Conservation (phyloP, 2,329 filamentous ascomycete genomes). For the Boeremia lycopersici region DNA sequence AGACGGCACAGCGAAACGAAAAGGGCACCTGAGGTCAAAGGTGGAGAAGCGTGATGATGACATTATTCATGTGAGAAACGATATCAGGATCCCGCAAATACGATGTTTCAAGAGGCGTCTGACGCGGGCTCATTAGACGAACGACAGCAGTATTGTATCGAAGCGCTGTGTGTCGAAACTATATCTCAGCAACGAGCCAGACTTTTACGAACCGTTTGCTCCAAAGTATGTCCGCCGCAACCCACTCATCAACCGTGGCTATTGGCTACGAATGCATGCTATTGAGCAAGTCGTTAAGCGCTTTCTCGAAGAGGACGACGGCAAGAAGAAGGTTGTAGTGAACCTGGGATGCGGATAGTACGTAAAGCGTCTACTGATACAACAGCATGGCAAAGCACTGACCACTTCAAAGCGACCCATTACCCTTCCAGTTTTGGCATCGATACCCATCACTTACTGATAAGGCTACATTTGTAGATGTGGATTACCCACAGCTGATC, state of each 20-base stretch:
- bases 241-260: conserved; percentile 89
- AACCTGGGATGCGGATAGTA: conserved; percentile 92
- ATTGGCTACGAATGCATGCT: conserved; percentile 83
- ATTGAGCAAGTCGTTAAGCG: conserved; percentile 74
- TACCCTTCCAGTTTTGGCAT: conserved; percentile 81
- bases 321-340: conserved; percentile 72
- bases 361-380: conserved; percentile 51
- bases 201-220: conserved; percentile 89
- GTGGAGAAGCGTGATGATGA: conserved; percentile 56
- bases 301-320: conserved; percentile 68
- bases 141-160: conserved; percentile 89
- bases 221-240: conserved; percentile 80
- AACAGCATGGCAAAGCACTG: conserved; percentile 18
- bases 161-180: conserved; percentile 91
- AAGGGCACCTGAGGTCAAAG: conserved; percentile 25
- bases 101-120: conserved; percentile 39
- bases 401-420: conserved; percentile 69
- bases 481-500: conserved; percentile 85
- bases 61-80: conserved; percentile 60
- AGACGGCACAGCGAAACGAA: conserved; percentile 17
- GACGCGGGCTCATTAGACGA: conserved; percentile 62
- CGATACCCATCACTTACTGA: conserved; percentile 66
- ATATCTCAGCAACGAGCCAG: conserved; percentile 76
- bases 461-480: conserved; percentile 74
- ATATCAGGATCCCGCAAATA: neutral